These are phyloP conservation scores for Passiflora organensis DNA, from an alignment of 345 rosid species.

Conservation along the genomic window DNA sequence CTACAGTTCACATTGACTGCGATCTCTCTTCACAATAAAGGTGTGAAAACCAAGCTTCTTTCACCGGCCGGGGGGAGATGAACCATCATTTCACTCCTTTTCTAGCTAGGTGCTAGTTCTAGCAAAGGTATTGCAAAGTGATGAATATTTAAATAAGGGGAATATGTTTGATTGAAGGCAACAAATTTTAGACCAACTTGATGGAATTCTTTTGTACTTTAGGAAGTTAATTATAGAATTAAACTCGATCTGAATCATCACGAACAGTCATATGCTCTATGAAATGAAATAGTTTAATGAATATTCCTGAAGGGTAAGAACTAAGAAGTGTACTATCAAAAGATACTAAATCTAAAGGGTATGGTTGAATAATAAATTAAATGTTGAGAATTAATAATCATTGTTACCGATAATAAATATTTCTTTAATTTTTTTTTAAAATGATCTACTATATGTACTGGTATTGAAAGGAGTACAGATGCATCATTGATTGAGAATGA, in stretches of 20 bases:
- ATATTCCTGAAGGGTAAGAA: too few species aligned
- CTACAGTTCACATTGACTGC: not conserved
- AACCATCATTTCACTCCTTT: conserved; percentile 39
- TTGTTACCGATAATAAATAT: too few species aligned
- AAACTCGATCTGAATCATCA: conserved; percentile 13
- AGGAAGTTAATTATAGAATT: conserved; percentile 15
- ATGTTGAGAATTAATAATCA: too few species aligned
- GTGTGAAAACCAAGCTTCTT: conserved; percentile 49
- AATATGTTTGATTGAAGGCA: conserved; percentile 24
- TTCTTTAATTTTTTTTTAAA: too few species aligned
- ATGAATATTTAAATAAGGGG: conserved; percentile 12
- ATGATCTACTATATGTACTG: too few species aligned
- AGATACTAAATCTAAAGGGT: too few species aligned
- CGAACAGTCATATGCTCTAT: conserved; percentile 23
- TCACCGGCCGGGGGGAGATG: conserved; percentile 27
- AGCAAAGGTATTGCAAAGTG: conserved; percentile 14
- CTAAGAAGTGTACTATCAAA: too few species aligned
- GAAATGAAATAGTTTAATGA: conserved; percentile 44
- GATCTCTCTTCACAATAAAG: conserved; percentile 11
- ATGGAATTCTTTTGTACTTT: conserved; percentile 5
- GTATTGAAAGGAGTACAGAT: conserved; percentile 26
- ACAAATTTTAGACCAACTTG: conserved; percentile 13
- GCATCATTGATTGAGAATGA: too few species aligned
- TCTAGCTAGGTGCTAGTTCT: conserved; percentile 27
- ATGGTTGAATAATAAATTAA: too few species aligned